These are phyloP conservation scores for Aspergillus calidoustus DNA, from an alignment of 2,329 filamentous ascomycete species.

Conservation along the genomic window DNA sequence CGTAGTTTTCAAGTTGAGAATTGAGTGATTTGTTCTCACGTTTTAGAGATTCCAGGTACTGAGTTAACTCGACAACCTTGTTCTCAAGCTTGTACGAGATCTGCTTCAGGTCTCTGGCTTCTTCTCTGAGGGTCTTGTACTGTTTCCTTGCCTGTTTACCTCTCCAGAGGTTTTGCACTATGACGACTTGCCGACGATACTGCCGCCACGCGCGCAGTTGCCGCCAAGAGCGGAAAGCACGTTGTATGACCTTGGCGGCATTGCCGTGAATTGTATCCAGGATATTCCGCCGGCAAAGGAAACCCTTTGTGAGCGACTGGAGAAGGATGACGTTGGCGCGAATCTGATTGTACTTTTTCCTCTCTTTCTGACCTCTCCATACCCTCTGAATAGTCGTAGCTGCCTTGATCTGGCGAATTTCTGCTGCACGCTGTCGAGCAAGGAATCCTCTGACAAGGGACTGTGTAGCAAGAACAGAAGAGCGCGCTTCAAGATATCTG, in stretches of 20 bases:
- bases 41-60: constrained; percentile 89
- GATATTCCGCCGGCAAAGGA: constrained; percentile 85
- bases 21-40: constrained; percentile 89
- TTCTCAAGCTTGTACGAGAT: constrained; percentile 99
- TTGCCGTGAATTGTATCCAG: constrained; percentile 93
- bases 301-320: constrained; percentile 90
- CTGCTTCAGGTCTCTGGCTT: constrained; percentile 97
- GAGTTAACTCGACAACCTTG: constrained; percentile 98
- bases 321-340: constrained; percentile 84
- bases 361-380: constrained; percentile 90
- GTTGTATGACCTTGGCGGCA: constrained; percentile 86
- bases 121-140: constrained; percentile 91
- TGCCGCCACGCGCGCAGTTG: constrained; percentile 82
- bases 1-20: constrained; percentile 92
- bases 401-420: constrained; percentile 80
- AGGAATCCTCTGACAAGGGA: constrained; percentile 76
- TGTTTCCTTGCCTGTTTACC: constrained; percentile 77
- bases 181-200: constrained; percentile 85
- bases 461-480: constrained; percentile 80
- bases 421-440: constrained; percentile 76
- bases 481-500: constrained; percentile 84
- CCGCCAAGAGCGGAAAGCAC: constrained; percentile 81
- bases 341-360: constrained; percentile 77
- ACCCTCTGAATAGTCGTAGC: constrained; percentile 94
- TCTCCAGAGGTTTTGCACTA: constrained; percentile 92